Percentiles rank a stretch among this genome's conserved stretches.
Evolutionary conservation across 106 monocot genomes (phyloP).

Genomic region (Gastrodia elata): DNA sequence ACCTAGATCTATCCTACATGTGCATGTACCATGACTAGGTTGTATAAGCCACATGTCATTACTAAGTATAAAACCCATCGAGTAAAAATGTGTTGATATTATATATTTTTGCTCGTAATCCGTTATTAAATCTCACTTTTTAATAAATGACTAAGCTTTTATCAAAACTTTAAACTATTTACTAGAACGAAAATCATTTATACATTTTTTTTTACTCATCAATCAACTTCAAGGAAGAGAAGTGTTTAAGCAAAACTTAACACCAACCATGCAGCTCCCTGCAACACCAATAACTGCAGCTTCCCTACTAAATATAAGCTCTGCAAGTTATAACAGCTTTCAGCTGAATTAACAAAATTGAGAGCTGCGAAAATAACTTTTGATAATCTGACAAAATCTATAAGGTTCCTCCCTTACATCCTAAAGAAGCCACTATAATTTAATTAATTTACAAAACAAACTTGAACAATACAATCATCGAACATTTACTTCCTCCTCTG

Average conservation of each 20-base stretch:
- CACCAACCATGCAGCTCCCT: background rate
- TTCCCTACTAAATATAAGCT: background rate
- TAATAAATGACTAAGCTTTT: too few relatives aligned
- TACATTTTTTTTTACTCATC: background rate
- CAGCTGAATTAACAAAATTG: slow-evolving; percentile 1
- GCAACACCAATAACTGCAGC: slow-evolving; percentile 1
- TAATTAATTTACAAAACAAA: background rate
- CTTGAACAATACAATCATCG: slow-evolving; percentile 7
- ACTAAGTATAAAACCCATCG: too few relatives aligned
- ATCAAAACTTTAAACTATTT: too few relatives aligned
- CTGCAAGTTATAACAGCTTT: slow-evolving; percentile 3
- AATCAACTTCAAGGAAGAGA: background rate
- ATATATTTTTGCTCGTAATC: too few relatives aligned
- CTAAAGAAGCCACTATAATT: background rate
- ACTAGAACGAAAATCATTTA: too few relatives aligned
- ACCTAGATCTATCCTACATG: too few relatives aligned
- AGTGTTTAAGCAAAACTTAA: background rate
- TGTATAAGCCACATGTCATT: too few relatives aligned
- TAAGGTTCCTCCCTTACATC: background rate
- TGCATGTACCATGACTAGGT: too few relatives aligned
- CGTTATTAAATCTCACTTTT: too few relatives aligned
- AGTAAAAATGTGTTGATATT: too few relatives aligned
- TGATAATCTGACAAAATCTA: background rate
- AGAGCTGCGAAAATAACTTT: background rate
- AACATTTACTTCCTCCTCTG: slow-evolving; percentile 8